phyloP scores from a whole-genome alignment of 768 basidiomycete genomes.

The Trametes meyenii region DNA sequence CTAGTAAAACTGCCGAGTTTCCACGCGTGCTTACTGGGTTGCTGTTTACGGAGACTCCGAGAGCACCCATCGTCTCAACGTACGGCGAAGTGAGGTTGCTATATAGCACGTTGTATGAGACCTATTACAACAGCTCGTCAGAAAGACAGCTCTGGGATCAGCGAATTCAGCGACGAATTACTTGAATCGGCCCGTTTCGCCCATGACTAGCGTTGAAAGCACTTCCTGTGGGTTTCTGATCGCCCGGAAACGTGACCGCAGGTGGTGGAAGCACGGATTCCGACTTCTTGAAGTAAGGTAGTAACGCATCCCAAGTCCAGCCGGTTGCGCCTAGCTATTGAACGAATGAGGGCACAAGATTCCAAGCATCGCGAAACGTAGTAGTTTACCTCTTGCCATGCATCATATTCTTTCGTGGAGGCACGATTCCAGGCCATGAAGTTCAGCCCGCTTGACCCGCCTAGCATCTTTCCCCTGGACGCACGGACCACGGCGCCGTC shows the following conservation, averaged over 20 bases:
- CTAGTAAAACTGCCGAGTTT: background rate
- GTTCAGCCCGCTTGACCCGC: slow-evolving; percentile 66
- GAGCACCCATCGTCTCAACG: slow-evolving; percentile 37
- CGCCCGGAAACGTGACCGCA: slow-evolving; percentile 22
- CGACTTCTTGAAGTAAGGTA: slow-evolving; percentile 45
- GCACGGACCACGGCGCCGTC: slow-evolving; percentile 45
- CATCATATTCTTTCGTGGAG: slow-evolving; percentile 44
- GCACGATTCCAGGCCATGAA: slow-evolving; percentile 64
- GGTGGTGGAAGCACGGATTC: slow-evolving; percentile 56
- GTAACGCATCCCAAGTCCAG: slow-evolving; percentile 50
- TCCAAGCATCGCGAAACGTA: background rate
- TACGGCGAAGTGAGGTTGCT: slow-evolving; percentile 3
- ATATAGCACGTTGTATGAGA: slow-evolving; percentile 6
- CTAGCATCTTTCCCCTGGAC: slow-evolving; percentile 65
- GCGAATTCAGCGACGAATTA: background rate
- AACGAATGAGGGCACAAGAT: too few species aligned
- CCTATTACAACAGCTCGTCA: background rate
- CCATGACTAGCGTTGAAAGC: slow-evolving; percentile 49
- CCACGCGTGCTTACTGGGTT: slow-evolving; percentile 39
- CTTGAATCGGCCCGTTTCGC: slow-evolving; percentile 47
- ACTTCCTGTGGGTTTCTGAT: slow-evolving; percentile 43
- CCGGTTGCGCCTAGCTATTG: slow-evolving; percentile 25
- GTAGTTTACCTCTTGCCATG: slow-evolving; percentile 37
- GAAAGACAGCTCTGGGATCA: too few species aligned
- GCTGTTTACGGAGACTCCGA: slow-evolving; percentile 42